Conservation (phyloP, 1,139 yeast genomes). For the Fermentozyma sake region DNA sequence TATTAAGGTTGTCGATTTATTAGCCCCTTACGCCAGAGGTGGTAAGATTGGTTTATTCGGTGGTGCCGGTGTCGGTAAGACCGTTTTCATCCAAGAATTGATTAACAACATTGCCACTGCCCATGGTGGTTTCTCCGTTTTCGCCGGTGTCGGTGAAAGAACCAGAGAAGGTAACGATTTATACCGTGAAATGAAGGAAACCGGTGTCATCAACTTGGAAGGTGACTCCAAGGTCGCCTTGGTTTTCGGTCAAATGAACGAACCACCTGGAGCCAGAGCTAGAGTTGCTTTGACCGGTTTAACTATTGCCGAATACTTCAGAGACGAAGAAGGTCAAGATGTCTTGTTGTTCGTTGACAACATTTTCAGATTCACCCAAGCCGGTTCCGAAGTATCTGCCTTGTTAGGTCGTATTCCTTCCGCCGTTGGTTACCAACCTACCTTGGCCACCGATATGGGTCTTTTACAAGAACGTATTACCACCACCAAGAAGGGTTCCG, state of each 20-base stretch:
- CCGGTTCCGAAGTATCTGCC: constrained; percentile 99
- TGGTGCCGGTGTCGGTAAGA: constrained; percentile 99
- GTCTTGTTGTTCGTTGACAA: constrained; percentile 98
- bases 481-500: constrained; percentile 99
- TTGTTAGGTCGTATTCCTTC: constrained; percentile 99
- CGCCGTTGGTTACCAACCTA: constrained; percentile 99
- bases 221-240: constrained; percentile 99
- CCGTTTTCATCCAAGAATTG: constrained; percentile 99
- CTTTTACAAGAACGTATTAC: constrained; percentile 99
- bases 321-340: constrained; percentile 99
- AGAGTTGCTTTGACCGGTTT: constrained; percentile 99
- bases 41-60: constrained; percentile 99
- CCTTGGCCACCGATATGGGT: constrained; percentile 99
- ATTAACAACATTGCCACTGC: constrained; percentile 99
- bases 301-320: constrained; percentile 99
- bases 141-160: constrained; percentile 99
- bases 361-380: constrained; percentile 99
- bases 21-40: constrained; percentile 99
- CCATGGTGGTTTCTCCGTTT: constrained; percentile 99
- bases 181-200: constrained; percentile 99
- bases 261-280: constrained; percentile 99
- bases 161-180: constrained; percentile 99
- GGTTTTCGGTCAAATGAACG: constrained; percentile 99
- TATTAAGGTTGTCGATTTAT: constrained; percentile 98
- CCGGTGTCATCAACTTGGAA: constrained; percentile 98